Conservation (phyloP, 2,329 filamentous ascomycete genomes). For the Cordyceps javanica region DNA sequence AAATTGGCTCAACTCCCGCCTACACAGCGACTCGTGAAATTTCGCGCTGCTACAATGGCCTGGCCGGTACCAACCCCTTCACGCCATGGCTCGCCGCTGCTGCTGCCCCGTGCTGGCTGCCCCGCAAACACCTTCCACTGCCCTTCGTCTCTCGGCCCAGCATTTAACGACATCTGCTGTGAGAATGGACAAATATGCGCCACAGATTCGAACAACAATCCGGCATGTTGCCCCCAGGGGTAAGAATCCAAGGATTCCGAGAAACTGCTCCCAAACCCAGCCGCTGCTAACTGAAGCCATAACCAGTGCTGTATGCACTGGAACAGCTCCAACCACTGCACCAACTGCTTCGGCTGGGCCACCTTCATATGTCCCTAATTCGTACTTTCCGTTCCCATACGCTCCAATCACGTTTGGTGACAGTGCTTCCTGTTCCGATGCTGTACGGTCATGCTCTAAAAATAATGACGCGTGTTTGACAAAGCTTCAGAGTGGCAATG, state of each 20-base stretch:
- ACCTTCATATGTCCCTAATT: conserved; percentile 49
- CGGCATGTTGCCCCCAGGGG: conserved; percentile 50
- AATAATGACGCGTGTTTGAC: conserved; percentile 51
- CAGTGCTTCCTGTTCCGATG: conserved; percentile 44
- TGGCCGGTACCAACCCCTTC: conserved; percentile 17
- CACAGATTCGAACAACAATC: conserved; percentile 40
- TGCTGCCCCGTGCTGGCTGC: conserved; percentile 29
- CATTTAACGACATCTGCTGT: conserved; percentile 46
- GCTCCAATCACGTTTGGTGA: conserved; percentile 47
- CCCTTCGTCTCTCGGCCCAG: conserved; percentile 37
- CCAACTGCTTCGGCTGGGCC: conserved; percentile 30
- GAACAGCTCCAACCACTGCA: conserved; percentile 41
- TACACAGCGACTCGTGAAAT: neutral
- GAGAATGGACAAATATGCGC: conserved; percentile 44
- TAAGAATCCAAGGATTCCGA: conserved; percentile 19
- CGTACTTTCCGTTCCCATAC: conserved; percentile 55
- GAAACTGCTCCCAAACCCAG: neutral
- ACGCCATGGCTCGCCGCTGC: conserved; percentile 16
- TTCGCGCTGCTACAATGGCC: neutral
- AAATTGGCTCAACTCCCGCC: neutral
- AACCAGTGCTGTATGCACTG: conserved; percentile 49
- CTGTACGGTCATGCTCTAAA: conserved; percentile 43
- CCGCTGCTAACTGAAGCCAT: conserved; percentile 14
- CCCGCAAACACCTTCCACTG: conserved; percentile 46
- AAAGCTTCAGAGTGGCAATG: conserved; percentile 36